phyloP scores from a whole-genome alignment of 2,329 filamentous ascomycete species.

The Beauveria asiatica region DNA sequence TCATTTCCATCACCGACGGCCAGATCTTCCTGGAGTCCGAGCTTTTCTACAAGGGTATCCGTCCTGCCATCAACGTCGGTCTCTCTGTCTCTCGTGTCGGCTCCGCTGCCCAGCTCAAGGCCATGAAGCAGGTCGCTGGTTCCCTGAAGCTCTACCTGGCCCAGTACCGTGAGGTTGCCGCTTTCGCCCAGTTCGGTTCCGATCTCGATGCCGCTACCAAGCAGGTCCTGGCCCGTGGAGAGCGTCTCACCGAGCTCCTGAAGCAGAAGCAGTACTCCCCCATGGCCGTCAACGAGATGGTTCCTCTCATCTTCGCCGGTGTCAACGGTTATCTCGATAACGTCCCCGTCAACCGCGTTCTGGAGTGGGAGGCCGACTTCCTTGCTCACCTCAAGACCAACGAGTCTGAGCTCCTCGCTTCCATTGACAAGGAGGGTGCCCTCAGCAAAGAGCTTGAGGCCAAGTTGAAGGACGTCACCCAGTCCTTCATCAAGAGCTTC shows the following conservation, averaged over 20 bases:
- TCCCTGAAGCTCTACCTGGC: constrained; percentile 99
- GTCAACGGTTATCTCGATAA: constrained; percentile 91
- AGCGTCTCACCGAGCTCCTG: constrained; percentile 95
- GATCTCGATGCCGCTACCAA: constrained; percentile 98
- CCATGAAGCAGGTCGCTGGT: constrained; percentile 99
- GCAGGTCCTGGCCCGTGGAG: constrained; percentile 96
- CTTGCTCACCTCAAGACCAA: constrained; percentile 84
- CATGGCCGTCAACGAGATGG: constrained; percentile 99
- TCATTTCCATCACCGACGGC: constrained; percentile 99
- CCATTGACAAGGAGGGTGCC: constrained; percentile 91
- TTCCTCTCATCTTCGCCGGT: constrained; percentile 98
- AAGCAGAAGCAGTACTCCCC: constrained; percentile 99
- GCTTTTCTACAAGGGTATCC: constrained; percentile 99
- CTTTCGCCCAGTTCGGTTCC: constrained; percentile 99
- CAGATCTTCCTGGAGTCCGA: constrained; percentile 99
- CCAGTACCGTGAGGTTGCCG: constrained; percentile 99
- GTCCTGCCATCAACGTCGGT: constrained; percentile 99
- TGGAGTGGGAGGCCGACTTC: constrained; percentile 92
- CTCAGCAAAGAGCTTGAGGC: constrained; percentile 90
- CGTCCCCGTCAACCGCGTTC: constrained; percentile 85
- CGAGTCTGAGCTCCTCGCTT: constrained; percentile 72
- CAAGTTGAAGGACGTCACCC: constrained; percentile 69
- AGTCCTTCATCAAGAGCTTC: constrained; percentile 92
- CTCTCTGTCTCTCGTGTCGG: constrained; percentile 99
- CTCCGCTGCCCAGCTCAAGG: constrained; percentile 98